A percentile compares a stretch with the other conserved stretches of the same genome.
phyloP scores from a whole-genome alignment of 345 rosid species.

The Cardamine occulta region DNA sequence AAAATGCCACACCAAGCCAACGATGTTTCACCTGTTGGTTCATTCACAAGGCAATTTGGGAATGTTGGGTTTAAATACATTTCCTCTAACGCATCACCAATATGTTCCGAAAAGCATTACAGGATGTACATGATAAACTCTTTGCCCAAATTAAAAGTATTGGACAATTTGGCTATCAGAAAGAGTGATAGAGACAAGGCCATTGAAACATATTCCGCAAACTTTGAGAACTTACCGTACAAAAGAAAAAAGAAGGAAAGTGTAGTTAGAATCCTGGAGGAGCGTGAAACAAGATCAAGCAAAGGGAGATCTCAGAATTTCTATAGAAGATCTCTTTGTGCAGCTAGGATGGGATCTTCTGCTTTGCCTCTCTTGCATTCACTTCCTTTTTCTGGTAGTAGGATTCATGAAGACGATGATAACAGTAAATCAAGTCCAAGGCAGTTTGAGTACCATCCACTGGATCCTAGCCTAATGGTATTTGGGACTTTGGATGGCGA shows the following conservation, averaged over 20 bases:
- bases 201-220: constrained; percentile 51
- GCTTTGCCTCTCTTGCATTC: constrained; percentile 79
- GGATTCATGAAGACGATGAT: constrained; percentile 46
- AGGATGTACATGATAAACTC: constrained; percentile 87
- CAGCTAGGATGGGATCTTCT: constrained; percentile 86
- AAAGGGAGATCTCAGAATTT: constrained; percentile 58
- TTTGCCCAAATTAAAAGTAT: constrained; percentile 67
- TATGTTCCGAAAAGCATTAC: constrained; percentile 87
- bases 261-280: constrained; percentile 65
- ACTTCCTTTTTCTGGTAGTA: constrained; percentile 55
- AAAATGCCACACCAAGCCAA: constrained; percentile 40
- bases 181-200: constrained; percentile 76
- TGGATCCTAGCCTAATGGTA: constrained; percentile 74
- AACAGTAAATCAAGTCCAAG: constrained; percentile 69
- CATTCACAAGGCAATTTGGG: constrained; percentile 44
- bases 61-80: constrained; percentile 61
- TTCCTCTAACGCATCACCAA: constrained; percentile 72
- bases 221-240: constrained; percentile 83
- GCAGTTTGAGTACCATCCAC: constrained; percentile 96
- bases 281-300: constrained; percentile 71
- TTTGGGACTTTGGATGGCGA: constrained; percentile 96
- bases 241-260: constrained; percentile 71
- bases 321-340: constrained; percentile 79
- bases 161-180: constrained; percentile 74
- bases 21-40: constrained; percentile 50